Conservation (phyloP, 139 green algal genomes). For the Tetraselmis striata region DNA sequence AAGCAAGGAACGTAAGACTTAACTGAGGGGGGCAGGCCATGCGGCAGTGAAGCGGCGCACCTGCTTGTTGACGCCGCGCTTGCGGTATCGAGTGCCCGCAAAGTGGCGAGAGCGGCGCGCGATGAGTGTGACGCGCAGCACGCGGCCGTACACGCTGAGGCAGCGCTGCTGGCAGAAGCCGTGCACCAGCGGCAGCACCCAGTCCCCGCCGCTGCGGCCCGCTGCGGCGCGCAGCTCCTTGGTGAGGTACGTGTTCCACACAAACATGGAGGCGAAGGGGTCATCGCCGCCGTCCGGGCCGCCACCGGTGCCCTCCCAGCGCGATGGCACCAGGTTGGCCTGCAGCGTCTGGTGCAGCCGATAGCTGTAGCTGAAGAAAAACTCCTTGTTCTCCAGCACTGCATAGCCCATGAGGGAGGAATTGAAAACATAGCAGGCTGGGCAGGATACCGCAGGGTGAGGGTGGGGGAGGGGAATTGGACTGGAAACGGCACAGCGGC, state of each 20-base stretch:
- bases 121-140: slow-evolving; percentile 81
- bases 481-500: too few species aligned
- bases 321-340: slow-evolving; percentile 37
- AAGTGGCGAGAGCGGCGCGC: slow-evolving; percentile 84
- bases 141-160: slow-evolving; percentile 69
- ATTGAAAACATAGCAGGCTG: too few species aligned
- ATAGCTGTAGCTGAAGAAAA: slow-evolving; percentile 91
- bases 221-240: slow-evolving; percentile 47
- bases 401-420: too few species aligned
- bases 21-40: background rate
- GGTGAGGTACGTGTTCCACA: slow-evolving; percentile 90
- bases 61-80: slow-evolving; percentile 80
- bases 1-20: too few species aligned
- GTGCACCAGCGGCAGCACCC: slow-evolving; percentile 83
- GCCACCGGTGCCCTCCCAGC: slow-evolving; percentile 10
- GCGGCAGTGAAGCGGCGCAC: slow-evolving; percentile 36
- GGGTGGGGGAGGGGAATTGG: too few species aligned
- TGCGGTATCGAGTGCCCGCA: slow-evolving; percentile 90
- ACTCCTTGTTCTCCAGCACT: slow-evolving; percentile 84
- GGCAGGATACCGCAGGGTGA: too few species aligned
- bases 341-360: slow-evolving; percentile 67
- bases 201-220: slow-evolving; percentile 39
- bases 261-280: slow-evolving; percentile 69
- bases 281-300: slow-evolving; percentile 6
- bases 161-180: slow-evolving; percentile 84